A percentile compares a stretch with the other conserved stretches of the same genome.
Conservation (phyloP, 192 early-diverging fungal genomes). For the Bifiguratus adelaidae region DNA sequence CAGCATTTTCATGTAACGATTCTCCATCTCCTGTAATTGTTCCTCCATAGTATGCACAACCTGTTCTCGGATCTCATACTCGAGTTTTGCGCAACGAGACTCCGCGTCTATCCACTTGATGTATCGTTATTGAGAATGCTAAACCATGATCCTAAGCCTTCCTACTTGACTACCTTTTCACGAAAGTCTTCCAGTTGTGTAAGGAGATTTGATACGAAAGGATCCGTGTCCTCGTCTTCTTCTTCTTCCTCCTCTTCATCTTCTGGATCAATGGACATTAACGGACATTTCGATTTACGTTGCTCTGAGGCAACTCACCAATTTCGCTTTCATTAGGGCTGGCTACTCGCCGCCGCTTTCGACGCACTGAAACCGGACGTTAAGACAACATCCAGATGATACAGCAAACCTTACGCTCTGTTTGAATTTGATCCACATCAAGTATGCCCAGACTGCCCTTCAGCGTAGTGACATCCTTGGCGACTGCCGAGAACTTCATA, state of each 20-base stretch:
- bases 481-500: constrained; percentile 53
- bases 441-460: background rate
- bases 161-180: constrained; percentile 29
- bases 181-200: constrained; percentile 21
- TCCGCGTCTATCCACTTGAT: constrained; percentile 31
- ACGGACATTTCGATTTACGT: too few relatives aligned
- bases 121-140: constrained; percentile 6
- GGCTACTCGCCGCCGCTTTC: constrained; percentile 6
- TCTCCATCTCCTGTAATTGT: constrained; percentile 33
- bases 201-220: constrained; percentile 19
- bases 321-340: constrained; percentile 1
- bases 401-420: background rate
- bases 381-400: background rate
- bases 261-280: constrained; percentile 7
- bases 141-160: constrained; percentile 12
- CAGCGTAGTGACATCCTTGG: constrained; percentile 37
- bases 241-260: constrained; percentile 7
- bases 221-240: constrained; percentile 16
- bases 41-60: constrained; percentile 27
- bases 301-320: background rate
- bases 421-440: background rate
- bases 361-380: background rate
- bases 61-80: constrained; percentile 41
- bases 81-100: constrained; percentile 35
- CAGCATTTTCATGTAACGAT: constrained; percentile 13